Evolutionary conservation across 148 eudicot species (phyloP).

Genomic region (Gaultheria prostrata): DNA sequence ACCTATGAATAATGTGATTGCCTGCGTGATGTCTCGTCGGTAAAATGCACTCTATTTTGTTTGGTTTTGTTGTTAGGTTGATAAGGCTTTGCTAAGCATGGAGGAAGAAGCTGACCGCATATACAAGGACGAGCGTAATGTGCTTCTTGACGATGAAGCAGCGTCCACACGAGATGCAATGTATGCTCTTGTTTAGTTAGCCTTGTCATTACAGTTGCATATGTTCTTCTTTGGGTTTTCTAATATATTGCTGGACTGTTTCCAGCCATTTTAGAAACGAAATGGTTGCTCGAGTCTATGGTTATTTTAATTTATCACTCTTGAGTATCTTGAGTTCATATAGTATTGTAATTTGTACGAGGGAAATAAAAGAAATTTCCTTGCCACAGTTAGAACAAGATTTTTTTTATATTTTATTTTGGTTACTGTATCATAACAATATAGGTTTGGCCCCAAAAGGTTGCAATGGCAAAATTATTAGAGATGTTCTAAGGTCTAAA

Average conservation of each 20-base stretch:
- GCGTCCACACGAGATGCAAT: conserved; percentile 94
- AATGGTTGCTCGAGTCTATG: neutral
- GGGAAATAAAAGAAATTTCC: neutral
- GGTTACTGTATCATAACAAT: neutral
- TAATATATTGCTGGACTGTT: neutral
- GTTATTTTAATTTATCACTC: neutral
- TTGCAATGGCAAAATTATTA: neutral
- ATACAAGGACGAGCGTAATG: conserved; percentile 80
- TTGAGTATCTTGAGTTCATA: neutral
- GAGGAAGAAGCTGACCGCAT: conserved; percentile 92
- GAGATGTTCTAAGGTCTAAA: neutral
- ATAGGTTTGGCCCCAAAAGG: neutral
- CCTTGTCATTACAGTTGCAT: neutral
- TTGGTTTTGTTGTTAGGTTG: conserved; percentile 49
- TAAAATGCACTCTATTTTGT: neutral
- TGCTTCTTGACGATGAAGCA: conserved; percentile 88
- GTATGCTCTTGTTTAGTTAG: conserved; percentile 38
- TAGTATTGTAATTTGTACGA: neutral
- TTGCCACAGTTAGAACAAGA: neutral
- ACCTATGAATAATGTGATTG: neutral
- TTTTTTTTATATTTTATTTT: neutral
- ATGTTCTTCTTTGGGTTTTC: neutral
- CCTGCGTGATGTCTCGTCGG: conserved; percentile 1
- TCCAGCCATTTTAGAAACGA: neutral
- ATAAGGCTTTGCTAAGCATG: conserved; percentile 83